These are phyloP conservation scores for Brassica carinata DNA, from an alignment of 345 rosid genomes.

Conservation along the genomic window DNA sequence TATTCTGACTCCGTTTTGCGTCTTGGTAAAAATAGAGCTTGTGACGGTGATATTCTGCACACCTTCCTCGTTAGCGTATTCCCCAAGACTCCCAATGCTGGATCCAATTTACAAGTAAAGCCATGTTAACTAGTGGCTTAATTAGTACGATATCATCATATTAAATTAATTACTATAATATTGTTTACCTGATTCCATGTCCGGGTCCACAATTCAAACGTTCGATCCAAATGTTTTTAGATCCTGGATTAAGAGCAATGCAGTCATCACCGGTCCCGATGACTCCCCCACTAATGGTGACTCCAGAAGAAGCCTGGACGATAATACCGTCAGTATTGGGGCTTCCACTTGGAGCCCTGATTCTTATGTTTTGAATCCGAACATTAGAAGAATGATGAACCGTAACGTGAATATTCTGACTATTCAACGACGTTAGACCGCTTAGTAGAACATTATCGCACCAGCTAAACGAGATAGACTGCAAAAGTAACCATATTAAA, in stretches of 20 bases:
- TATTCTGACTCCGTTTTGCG: slow-evolving; percentile 61
- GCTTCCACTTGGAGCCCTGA: slow-evolving; percentile 51
- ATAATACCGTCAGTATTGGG: slow-evolving; percentile 67
- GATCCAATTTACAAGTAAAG: slow-evolving; percentile 14
- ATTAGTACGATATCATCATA: neutral
- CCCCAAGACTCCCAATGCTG: slow-evolving; percentile 63
- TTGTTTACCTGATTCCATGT: slow-evolving; percentile 58
- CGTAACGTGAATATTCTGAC: slow-evolving; percentile 50
- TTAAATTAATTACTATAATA: neutral
- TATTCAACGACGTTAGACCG: slow-evolving; percentile 53
- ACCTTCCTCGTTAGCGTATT: slow-evolving; percentile 43
- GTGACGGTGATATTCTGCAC: slow-evolving; percentile 51
- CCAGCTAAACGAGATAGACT: slow-evolving; percentile 51
- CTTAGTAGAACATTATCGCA: slow-evolving; percentile 44
- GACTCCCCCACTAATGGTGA: slow-evolving; percentile 42
- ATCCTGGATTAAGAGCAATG: slow-evolving; percentile 56
- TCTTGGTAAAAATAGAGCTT: slow-evolving; percentile 37
- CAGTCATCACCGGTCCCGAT: slow-evolving; percentile 66
- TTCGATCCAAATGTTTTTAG: slow-evolving; percentile 48
- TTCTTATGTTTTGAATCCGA: slow-evolving; percentile 40
- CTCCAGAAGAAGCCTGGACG: slow-evolving; percentile 46
- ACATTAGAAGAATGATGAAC: slow-evolving; percentile 47
- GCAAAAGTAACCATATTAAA: neutral
- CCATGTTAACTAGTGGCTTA: neutral
- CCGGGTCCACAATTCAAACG: slow-evolving; percentile 64